Conservation (phyloP, 1,139 yeast species). For the Geotrichum restrictum region DNA sequence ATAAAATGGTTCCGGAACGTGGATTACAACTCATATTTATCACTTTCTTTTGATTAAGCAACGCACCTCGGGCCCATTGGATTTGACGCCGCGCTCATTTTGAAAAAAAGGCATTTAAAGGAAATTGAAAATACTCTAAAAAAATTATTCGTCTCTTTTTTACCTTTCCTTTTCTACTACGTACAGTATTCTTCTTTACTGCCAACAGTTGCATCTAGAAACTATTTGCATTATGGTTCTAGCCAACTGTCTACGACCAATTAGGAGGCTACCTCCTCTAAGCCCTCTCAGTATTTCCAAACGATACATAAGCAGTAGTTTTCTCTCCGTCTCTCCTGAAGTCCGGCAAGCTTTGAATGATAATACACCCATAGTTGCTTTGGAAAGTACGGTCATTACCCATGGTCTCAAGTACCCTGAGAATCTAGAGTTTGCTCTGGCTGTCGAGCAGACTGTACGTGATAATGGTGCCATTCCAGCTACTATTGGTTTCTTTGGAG, state of each 20-base stretch:
- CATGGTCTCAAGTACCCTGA: conserved; percentile 86
- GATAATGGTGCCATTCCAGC: conserved; percentile 75
- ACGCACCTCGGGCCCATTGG: too few species aligned
- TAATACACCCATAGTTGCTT: conserved; percentile 64
- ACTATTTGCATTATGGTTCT: neutral
- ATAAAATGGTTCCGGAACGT: too few species aligned
- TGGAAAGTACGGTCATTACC: conserved; percentile 83
- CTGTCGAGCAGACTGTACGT: conserved; percentile 62
- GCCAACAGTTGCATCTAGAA: too few species aligned
- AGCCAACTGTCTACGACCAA: neutral
- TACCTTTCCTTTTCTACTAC: neutral
- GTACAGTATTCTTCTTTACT: too few species aligned
- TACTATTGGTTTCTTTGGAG: conserved; percentile 73
- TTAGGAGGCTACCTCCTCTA: neutral
- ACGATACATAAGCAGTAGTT: conserved; percentile 4
- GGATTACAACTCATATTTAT: too few species aligned
- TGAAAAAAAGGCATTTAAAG: too few species aligned
- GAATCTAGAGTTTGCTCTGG: conserved; percentile 65
- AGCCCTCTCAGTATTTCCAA: neutral
- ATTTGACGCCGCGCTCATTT: too few species aligned
- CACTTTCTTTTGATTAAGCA: too few species aligned
- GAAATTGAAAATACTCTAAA: too few species aligned
- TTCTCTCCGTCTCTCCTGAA: conserved; percentile 50
- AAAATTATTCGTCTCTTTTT: neutral
- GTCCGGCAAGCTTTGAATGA: conserved; percentile 56